Conservation (phyloP, 106 monocot species). For the Alisma plantagoaquatica region DNA sequence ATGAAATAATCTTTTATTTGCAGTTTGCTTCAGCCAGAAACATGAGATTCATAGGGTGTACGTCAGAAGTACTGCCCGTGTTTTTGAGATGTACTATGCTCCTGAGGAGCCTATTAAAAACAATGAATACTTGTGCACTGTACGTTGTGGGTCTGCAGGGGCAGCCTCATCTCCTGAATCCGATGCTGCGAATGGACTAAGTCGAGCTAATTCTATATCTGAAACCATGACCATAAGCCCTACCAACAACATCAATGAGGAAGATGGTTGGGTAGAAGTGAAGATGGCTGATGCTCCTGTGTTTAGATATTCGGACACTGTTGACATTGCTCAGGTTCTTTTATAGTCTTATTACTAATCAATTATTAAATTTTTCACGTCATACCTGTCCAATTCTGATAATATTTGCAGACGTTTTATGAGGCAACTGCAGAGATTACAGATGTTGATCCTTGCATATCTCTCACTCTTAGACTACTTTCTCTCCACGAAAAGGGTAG, state of each 20-base stretch:
- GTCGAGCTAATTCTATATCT: constrained; percentile 9
- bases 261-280: constrained; percentile 85
- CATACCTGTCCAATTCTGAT: background rate
- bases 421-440: constrained; percentile 95
- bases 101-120: constrained; percentile 17
- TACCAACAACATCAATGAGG: constrained; percentile 28
- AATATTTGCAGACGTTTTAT: constrained; percentile 42
- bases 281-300: constrained; percentile 30
- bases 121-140: constrained; percentile 79
- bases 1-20: no score
- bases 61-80: constrained; percentile 55
- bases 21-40: constrained; percentile 68
- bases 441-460: constrained; percentile 58
- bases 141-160: constrained; percentile 51
- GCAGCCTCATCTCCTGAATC: constrained; percentile 3
- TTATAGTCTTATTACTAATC: constrained; percentile 5
- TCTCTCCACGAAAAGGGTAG: constrained; percentile 56
- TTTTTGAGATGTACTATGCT: constrained; percentile 75
- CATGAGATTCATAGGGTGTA: constrained; percentile 70
- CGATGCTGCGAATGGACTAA: constrained; percentile 1
- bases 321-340: no score
- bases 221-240: constrained; percentile 9
- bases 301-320: background rate
- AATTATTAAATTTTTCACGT: background rate
- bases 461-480: constrained; percentile 66